Evolutionary conservation across 768 basidiomycete species (phyloP).

Genomic region (Clavaria fumosa): DNA sequence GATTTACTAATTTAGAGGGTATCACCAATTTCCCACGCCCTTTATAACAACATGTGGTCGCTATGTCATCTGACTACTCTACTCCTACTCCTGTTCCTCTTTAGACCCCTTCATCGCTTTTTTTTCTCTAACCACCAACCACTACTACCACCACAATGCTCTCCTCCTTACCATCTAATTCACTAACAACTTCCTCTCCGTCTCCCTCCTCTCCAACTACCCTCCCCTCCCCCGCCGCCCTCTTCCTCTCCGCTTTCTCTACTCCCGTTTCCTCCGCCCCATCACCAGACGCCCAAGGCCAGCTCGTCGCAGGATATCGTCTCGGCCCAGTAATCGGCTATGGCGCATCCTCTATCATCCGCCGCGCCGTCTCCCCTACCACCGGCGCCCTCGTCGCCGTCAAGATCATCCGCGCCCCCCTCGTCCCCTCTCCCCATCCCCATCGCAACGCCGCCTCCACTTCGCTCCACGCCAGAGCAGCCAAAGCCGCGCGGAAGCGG

Average conservation of each 20-base stretch:
- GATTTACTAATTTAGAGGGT: too few species aligned
- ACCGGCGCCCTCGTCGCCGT: constrained; percentile 64
- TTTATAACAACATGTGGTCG: too few species aligned
- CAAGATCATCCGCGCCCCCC: constrained; percentile 66
- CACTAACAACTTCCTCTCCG: too few species aligned
- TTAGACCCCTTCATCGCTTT: too few species aligned
- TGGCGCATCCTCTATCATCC: constrained; percentile 72
- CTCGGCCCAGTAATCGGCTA: constrained; percentile 64
- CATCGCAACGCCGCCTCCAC: constrained; percentile 73
- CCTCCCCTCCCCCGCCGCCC: constrained; percentile 49
- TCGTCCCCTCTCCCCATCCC: constrained; percentile 44
- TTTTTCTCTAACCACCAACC: too few species aligned
- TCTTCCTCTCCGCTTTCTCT: constrained; percentile 55
- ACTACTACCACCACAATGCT: too few species aligned
- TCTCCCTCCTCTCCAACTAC: background rate
- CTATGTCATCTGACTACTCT: too few species aligned
- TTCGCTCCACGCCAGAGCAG: constrained; percentile 42
- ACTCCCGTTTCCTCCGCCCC: constrained; percentile 21
- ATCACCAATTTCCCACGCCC: too few species aligned
- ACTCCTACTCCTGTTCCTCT: too few species aligned
- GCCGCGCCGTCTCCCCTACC: constrained; percentile 47
- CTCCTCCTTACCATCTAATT: too few species aligned
- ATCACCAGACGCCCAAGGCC: constrained; percentile 51
- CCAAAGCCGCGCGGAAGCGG: constrained; percentile 36
- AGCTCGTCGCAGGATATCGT: constrained; percentile 52